Conservation (phyloP, 805 yeast genomes). For the Wickerhamomyces pijperi region DNA sequence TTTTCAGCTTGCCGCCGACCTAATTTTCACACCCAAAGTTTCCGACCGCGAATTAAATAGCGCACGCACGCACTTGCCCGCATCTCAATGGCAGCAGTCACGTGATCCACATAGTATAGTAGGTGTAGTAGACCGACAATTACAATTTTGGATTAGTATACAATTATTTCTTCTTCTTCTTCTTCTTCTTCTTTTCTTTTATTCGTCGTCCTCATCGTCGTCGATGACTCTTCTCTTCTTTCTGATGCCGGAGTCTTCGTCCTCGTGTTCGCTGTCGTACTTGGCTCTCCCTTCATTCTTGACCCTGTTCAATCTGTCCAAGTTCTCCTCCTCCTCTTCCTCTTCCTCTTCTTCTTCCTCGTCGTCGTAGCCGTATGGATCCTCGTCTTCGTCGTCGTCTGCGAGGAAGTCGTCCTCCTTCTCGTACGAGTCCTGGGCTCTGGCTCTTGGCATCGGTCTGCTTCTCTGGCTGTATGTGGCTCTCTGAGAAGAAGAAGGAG, state of each 20-base stretch:
- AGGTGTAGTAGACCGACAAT: too few species aligned
- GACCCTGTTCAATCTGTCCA: slow-evolving; percentile 18
- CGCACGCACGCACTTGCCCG: too few species aligned
- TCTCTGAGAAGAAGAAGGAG: slow-evolving; percentile 13
- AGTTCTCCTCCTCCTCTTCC: slow-evolving; percentile 39
- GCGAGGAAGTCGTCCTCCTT: slow-evolving; percentile 21
- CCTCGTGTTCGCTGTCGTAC: slow-evolving; percentile 24
- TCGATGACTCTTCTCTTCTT: slow-evolving; percentile 40
- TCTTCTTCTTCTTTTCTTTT: too few species aligned
- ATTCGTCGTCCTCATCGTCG: slow-evolving; percentile 41
- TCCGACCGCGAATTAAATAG: too few species aligned
- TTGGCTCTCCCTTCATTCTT: slow-evolving; percentile 39
- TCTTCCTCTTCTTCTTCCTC: slow-evolving; percentile 25
- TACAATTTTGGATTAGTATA: too few species aligned
- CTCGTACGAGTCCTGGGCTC: slow-evolving; percentile 29
- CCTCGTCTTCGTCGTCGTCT: slow-evolving; percentile 41
- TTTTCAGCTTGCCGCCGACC: too few species aligned
- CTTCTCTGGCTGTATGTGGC: slow-evolving; percentile 30
- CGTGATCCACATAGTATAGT: too few species aligned
- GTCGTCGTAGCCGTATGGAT: slow-evolving; percentile 20
- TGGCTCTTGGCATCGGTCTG: slow-evolving; percentile 20
- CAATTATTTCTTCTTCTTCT: too few species aligned
- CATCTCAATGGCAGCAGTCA: too few species aligned
- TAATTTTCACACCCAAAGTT: too few species aligned
- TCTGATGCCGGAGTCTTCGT: slow-evolving; percentile 11